Base-by-base conservation (phyloP, 2,329 filamentous ascomycete species). In the Penicillium rolfsii region DNA sequence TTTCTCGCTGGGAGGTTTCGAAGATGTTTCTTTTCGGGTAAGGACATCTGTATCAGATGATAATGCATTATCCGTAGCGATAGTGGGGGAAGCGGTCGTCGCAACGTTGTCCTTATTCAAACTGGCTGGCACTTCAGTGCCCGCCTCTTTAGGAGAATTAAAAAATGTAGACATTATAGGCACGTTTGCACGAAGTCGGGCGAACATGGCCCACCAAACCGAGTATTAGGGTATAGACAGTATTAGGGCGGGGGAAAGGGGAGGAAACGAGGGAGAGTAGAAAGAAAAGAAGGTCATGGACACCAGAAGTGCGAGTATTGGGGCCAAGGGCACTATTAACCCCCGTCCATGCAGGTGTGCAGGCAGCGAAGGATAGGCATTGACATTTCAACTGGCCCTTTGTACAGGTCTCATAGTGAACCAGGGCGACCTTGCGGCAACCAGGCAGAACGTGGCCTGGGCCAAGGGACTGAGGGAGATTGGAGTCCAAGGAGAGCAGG, bases 371-470 rank as follows among this genome's bases (percentile, higher is more conserved):
- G 60, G 48, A 61, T 64, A 65, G 57, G 19, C 45, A 62, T 64
- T 68, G 52, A 6, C 33, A 67, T 67, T 40, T 46, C 55, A 54
- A 55, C 65, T 50, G 58, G 59, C 48, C 65, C 55, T 65, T 65
- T 35, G 54, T 62, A 70, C 65, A 66, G 66, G 67, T 70, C 67
- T 68, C 64, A 67, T 65, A 41, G 45, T 55, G 19, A 52, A 36
- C 57, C 52, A 57, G 62, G 57, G 57, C 52, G 30, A 68, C 66
- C 66, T 68, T 69, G 61, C 64, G 28, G 28, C 59, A 33, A 14
- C 16, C 33, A 40, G 50, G 12, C 52, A 54, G 38, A 35, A 38
- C 43, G 35, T 58, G 52, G 57, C 30, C 46, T 52, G 12, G 55
- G 50, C 36, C 50, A 28, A 53, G 40, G 46, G 41, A 33, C 36